These are phyloP conservation scores for Aspergillus campestris DNA, from an alignment of 495 filamentous ascomycete genomes.

Conservation along the genomic window DNA sequence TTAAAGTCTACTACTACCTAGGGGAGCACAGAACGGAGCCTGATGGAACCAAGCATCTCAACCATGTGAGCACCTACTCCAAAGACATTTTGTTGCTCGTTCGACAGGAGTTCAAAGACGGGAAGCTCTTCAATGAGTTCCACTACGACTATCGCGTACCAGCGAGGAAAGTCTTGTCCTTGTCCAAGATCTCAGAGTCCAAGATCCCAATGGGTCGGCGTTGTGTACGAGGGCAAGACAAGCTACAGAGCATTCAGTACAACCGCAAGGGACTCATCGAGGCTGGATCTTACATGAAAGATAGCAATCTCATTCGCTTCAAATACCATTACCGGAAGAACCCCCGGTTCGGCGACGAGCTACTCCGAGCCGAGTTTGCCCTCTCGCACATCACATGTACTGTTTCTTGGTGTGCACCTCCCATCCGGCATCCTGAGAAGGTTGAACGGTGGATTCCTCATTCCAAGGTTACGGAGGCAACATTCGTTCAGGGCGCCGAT, in stretches of 20 bases:
- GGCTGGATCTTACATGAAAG: constrained; percentile 47
- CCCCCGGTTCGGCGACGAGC: constrained; percentile 45
- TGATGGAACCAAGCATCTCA: constrained; percentile 30
- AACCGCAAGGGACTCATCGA: constrained; percentile 47
- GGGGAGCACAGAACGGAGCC: constrained; percentile 40
- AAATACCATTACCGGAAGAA: constrained; percentile 52
- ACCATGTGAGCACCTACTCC: constrained; percentile 40
- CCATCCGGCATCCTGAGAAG: constrained; percentile 42
- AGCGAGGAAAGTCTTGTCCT: constrained; percentile 23
- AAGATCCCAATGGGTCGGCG: constrained; percentile 40
- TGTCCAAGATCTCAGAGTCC: constrained; percentile 17
- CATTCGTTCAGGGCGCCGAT: constrained; percentile 44
- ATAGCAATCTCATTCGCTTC: constrained; percentile 47
- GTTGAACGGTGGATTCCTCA: constrained; percentile 52
- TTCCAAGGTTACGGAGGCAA: constrained; percentile 51
- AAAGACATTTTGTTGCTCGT: constrained; percentile 38
- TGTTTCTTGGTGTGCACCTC: constrained; percentile 53
- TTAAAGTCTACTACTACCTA: constrained; percentile 39
- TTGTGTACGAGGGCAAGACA: constrained; percentile 39
- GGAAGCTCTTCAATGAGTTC: constrained; percentile 40
- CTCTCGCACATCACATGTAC: constrained; percentile 47
- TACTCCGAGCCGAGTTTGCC: constrained; percentile 49
- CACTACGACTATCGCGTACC: constrained; percentile 40
- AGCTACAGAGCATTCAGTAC: constrained; percentile 44
- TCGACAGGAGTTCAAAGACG: constrained; percentile 41